Conservation (phyloP, 345 rosid species). For the Ceriops decandra region DNA sequence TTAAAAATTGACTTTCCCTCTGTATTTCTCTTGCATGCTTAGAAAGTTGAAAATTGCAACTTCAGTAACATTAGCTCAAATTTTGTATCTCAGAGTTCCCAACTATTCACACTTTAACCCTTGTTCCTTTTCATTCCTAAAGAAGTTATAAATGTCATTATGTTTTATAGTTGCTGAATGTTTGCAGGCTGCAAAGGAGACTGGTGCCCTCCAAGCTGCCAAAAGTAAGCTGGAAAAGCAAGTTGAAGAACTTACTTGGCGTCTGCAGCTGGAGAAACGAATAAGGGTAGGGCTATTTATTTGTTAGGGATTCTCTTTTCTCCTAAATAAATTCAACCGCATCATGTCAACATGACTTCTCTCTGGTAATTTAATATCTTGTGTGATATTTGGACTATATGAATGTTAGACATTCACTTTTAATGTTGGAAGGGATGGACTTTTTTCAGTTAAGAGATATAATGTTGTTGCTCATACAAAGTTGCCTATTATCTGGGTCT, state of each 20-base stretch:
- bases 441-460: too few species aligned
- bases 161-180: constrained; percentile 3
- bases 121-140: not conserved
- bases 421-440: too few species aligned
- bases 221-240: constrained; percentile 91
- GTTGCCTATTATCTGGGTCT: not conserved
- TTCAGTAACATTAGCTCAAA: constrained; percentile 3
- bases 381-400: not conserved
- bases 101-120: not conserved
- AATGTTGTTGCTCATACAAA: too few species aligned
- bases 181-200: constrained; percentile 88
- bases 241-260: constrained; percentile 97
- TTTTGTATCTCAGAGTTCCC: not conserved
- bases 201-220: constrained; percentile 98
- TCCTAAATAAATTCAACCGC: not conserved
- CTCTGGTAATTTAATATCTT: not conserved
- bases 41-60: not conserved
- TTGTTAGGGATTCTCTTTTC: not conserved
- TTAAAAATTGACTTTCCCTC: not conserved
- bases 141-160: not conserved
- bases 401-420: not conserved
- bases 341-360: not conserved
- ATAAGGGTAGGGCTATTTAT: constrained; percentile 49
- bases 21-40: not conserved
- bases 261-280: constrained; percentile 89